Base-by-base conservation (phyloP, 2,329 filamentous ascomycete genomes). In the Claviceps humidiphila region DNA sequence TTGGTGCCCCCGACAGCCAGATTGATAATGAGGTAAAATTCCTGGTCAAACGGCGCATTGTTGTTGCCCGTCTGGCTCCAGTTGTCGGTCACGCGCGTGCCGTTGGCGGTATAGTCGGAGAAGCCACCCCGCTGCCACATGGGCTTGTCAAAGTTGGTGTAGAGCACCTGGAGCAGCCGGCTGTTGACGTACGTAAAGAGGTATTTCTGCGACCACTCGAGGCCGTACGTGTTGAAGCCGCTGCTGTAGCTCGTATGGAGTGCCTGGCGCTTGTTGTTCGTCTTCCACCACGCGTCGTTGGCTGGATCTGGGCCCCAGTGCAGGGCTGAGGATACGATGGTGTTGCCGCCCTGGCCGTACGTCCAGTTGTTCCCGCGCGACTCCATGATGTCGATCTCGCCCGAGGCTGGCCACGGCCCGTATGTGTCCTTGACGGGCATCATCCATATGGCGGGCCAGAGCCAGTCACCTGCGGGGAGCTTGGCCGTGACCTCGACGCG, bases 141-240 rank as follows among this genome's bases (percentile, higher is more conserved):
- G 9, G 79, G 74, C 59, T 78, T 64, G 59, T 84, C 72, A 61
- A 89, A 89, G 66, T 83, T 86, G 59, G 79, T 83, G 72, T 89
- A 94, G 56, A 89, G 75, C 50, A 91, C 86, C 65, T 91, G 87
- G 30, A 89, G 73, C 20, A 94, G 78, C 13, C 85, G 82, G 46
- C 79, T 84, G 74, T 93, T 85, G 71, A 94, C 76, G 64, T 89
- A 94, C 24, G 86, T 90, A 71, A 91, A 94, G 54, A 93, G 72
- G 66, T 94, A 93, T 67, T 90, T 91, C 60, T 91, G 78, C 50
- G 81, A 89, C 88, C 88, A 94, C 68, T 94, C 88, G 2, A 94
- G 67, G 14, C 88, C 88, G 61, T 82, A 94, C 0, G 78, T 88
- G 71, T 94, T 86, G 71, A 82, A 88, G 24, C 69, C 77, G 1